phyloP scores from a whole-genome alignment of 2,329 filamentous ascomycete species.

The Phyllosticta citribraziliensis region DNA sequence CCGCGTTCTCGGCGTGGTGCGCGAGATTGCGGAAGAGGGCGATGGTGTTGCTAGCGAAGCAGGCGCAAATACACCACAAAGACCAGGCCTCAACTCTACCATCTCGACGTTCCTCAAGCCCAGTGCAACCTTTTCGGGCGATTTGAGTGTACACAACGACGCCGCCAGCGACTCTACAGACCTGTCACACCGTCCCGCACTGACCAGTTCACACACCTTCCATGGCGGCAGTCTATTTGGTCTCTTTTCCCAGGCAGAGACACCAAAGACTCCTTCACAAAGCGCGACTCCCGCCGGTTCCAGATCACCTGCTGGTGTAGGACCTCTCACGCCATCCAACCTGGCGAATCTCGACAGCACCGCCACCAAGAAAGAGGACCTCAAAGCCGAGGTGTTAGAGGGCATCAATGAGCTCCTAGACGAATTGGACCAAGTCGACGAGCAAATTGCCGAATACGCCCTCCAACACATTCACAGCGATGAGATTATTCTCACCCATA shows the following conservation, averaged over 20 bases:
- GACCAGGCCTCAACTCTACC: constrained; percentile 30
- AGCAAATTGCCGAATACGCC: constrained; percentile 80
- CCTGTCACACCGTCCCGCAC: constrained; percentile 44
- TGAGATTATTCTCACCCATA: constrained; percentile 84
- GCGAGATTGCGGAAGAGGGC: constrained; percentile 79
- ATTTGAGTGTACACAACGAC: constrained; percentile 20
- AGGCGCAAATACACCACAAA: constrained; percentile 37
- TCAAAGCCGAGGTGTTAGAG: constrained; percentile 84
- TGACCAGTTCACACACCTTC: constrained; percentile 53
- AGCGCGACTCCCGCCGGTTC: constrained; percentile 29
- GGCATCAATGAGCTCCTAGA: constrained; percentile 95
- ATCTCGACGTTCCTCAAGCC: constrained; percentile 39
- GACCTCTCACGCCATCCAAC: constrained; percentile 24
- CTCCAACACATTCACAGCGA: constrained; percentile 89
- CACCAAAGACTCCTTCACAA: constrained; percentile 38
- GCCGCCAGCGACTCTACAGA: constrained; percentile 27
- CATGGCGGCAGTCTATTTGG: constrained; percentile 79
- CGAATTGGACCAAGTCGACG: constrained; percentile 84
- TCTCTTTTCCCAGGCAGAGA: constrained; percentile 61
- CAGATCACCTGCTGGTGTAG: constrained; percentile 39
- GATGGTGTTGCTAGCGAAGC: constrained; percentile 58
- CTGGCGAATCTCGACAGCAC: constrained; percentile 31
- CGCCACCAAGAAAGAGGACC: constrained; percentile 37
- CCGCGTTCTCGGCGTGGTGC: constrained; percentile 78
- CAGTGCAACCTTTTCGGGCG: constrained; percentile 26